Percentiles rank a stretch among this genome's conserved stretches.
phyloP scores from a whole-genome alignment of 352 stramenopile genomes.

The Albugo candida region DNA sequence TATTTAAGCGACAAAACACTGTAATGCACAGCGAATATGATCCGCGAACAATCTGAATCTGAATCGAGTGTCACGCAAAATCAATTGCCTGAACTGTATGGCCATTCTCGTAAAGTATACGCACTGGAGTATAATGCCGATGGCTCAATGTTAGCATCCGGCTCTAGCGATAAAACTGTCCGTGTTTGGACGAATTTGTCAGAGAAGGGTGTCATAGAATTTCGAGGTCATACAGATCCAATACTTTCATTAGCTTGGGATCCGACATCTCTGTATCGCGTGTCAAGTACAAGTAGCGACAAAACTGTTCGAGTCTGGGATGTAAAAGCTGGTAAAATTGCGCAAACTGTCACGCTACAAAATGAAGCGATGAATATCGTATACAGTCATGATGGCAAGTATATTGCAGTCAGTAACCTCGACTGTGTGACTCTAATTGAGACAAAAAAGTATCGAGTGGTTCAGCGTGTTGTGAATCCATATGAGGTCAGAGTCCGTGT shows the following conservation, averaged over 20 bases:
- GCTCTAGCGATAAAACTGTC: conserved; percentile 60
- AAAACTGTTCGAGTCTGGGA: conserved; percentile 77
- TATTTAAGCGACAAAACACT: no score
- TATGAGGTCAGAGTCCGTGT: conserved; percentile 21
- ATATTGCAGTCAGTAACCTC: conserved; percentile 52
- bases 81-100: conserved; percentile 57
- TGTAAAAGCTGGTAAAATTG: conserved; percentile 53
- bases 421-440: conserved; percentile 69
- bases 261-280: conserved; percentile 27
- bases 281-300: conserved; percentile 53
- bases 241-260: conserved; percentile 60
- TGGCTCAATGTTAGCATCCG: conserved; percentile 50
- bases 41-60: no score
- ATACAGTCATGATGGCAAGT: conserved; percentile 65
- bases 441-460: conserved; percentile 56
- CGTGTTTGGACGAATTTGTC: conserved; percentile 40
- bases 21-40: no score
- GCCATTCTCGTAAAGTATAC: conserved; percentile 63
- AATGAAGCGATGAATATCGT: conserved; percentile 58
- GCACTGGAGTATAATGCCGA: conserved; percentile 60
- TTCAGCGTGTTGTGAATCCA: conserved; percentile 57
- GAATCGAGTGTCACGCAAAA: no score
- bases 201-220: conserved; percentile 33
- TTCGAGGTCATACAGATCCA: conserved; percentile 51
- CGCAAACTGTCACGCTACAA: conserved; percentile 53